A percentile compares a stretch with the other conserved stretches of the same genome.
Evolutionary conservation across 73 alveolate species (phyloP).

Genomic region (Durusdinium trenchii): DNA sequence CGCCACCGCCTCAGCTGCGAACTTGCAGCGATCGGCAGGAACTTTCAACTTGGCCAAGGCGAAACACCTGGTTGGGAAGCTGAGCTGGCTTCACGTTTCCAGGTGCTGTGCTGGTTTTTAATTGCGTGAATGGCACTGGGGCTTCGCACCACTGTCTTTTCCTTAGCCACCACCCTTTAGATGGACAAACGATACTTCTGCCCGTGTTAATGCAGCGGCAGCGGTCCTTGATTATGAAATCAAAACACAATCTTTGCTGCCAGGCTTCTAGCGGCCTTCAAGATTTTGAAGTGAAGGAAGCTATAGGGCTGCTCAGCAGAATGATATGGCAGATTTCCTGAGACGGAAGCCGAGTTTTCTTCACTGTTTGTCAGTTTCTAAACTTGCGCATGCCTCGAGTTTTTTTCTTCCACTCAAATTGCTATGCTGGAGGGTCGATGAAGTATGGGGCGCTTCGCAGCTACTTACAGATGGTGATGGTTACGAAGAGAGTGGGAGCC

Average conservation of each 20-base stretch:
- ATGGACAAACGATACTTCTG: background rate
- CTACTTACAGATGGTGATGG: conserved; percentile 47
- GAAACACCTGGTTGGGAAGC: conserved; percentile 92
- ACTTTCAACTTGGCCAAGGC: background rate
- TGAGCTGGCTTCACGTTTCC: conserved; percentile 29
- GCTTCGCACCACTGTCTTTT: no score
- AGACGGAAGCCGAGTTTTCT: background rate
- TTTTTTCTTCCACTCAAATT: background rate
- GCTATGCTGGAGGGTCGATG: conserved; percentile 12
- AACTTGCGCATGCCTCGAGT: no score
- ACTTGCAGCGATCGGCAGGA: background rate
- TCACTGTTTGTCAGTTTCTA: no score
- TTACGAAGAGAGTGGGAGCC: background rate
- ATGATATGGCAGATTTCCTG: background rate
- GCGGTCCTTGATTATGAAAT: background rate
- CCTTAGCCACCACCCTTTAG: background rate
- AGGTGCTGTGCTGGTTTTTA: background rate
- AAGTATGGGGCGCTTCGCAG: conserved; percentile 86
- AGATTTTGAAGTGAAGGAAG: conserved; percentile 56
- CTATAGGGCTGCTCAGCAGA: background rate
- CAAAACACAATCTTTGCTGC: no score
- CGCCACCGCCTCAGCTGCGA: conserved; percentile 3
- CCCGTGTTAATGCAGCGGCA: background rate
- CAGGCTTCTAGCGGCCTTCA: conserved; percentile 4
- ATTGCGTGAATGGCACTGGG: background rate